Conservation (phyloP, 768 basidiomycete species). For the Trametes maxima region DNA sequence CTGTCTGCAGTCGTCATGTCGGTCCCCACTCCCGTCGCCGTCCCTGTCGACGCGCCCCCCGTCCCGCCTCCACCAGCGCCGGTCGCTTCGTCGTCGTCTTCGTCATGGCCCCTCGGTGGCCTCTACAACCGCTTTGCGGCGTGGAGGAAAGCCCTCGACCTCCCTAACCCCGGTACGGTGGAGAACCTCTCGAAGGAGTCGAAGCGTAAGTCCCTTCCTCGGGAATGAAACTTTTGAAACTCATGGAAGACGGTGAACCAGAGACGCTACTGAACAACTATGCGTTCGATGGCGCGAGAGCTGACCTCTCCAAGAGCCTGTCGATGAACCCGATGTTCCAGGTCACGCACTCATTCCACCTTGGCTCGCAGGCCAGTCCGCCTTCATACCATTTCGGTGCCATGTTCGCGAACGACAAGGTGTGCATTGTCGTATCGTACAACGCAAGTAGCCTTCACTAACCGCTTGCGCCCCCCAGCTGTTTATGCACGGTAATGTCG, state of each 20-base stretch:
- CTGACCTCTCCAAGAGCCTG: constrained; percentile 92
- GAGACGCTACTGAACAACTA: constrained; percentile 92
- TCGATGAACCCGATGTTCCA: constrained; percentile 97
- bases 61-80: constrained; percentile 9
- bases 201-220: constrained; percentile 59
- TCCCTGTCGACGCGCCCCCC: constrained; percentile 12
- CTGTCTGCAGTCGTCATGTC: constrained; percentile 23
- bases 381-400: constrained; percentile 95
- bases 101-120: constrained; percentile 58
- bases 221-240: neutral
- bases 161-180: constrained; percentile 90
- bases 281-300: constrained; percentile 96
- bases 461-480: constrained; percentile 52
- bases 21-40: constrained; percentile 20
- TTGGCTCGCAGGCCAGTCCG: constrained; percentile 83
- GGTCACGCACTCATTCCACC: constrained; percentile 92
- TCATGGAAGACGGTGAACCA: constrained; percentile 35
- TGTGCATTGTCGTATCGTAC: constrained; percentile 37
- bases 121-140: constrained; percentile 72
- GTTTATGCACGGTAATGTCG: constrained; percentile 91
- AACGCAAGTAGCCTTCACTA: neutral
- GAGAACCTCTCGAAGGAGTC: constrained; percentile 95
- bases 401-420: constrained; percentile 83
- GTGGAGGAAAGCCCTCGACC: constrained; percentile 80
- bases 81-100: constrained; percentile 23